Base-by-base conservation (phyloP, 225 moss, liverwort and hornwort genomes). In the Bryum argenteum region DNA sequence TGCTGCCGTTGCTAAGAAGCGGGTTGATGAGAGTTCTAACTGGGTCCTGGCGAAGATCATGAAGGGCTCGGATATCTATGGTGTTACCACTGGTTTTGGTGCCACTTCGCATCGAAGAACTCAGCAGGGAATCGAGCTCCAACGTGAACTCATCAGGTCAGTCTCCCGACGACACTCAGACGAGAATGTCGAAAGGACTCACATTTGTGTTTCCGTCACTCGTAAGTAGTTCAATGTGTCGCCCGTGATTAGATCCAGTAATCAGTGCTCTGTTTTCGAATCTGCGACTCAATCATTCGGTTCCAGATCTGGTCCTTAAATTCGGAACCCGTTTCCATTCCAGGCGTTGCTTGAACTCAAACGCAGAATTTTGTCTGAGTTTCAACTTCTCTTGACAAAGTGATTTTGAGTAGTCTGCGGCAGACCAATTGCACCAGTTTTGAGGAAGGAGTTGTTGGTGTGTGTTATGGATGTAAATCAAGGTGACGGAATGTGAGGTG, bases 81-180 rank as follows among this genome's bases (percentile, higher is more conserved):
- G 81, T 59, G 81, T 81, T 39, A 81, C 81, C 8, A 81, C 81
- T 16, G 81, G 81, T 6, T 77, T 81, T 20, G 81, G 81, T 8
- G 81, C 77, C 9, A 77, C 81, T 23, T 77, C 77, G 11, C 77
- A 77, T 70, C 81, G 77, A 15, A 77, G 81, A 15, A 81, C 81
- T 12, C 77, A 81, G 54, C 77, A 77, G 65, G 77, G 77, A 18
- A 65, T 63, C 13, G 81, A 81, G 69, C 73, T 81, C 16, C 81
- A 81, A 42, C 65, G 45, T 23, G 81, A 81, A 70, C 77, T 81
- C 45, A 81, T 81, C 73, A 74, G 80, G 80, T 80, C 39, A 57
- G 54, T 60, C 4, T 12, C 18, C 10, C 1, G 57, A 26, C 43
- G 39, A 9, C 52, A 64, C 47, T 5, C 8, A 12, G 38, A 28